A percentile compares a stretch with the other conserved stretches of the same genome.
Conservation (phyloP, 495 filamentous ascomycete genomes). For the Talaromyces nanjingensis region DNA sequence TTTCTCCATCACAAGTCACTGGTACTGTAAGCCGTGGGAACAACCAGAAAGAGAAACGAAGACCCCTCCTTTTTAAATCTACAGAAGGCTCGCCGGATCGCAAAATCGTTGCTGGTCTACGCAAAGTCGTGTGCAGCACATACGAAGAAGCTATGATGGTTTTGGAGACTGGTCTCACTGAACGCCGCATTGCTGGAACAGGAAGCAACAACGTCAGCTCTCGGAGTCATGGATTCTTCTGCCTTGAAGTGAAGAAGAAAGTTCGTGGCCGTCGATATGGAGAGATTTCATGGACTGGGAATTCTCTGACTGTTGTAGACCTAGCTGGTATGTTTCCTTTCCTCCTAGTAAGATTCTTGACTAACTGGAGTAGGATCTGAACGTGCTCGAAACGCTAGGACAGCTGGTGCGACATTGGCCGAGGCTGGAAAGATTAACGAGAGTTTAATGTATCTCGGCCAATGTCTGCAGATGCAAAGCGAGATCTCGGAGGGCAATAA, state of each 20-base stretch:
- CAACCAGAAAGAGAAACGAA: constrained; percentile 60
- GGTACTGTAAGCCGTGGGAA: constrained; percentile 33
- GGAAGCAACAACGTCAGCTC: constrained; percentile 84
- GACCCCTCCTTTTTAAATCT: constrained; percentile 77
- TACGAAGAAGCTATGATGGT: constrained; percentile 86
- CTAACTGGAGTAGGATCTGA: constrained; percentile 58
- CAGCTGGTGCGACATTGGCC: constrained; percentile 80
- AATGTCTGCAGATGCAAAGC: constrained; percentile 94
- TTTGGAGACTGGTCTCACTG: constrained; percentile 81
- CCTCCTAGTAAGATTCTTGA: neutral
- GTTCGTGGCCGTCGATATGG: constrained; percentile 42
- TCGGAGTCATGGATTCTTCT: constrained; percentile 94
- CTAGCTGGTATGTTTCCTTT: constrained; percentile 57
- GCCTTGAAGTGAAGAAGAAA: constrained; percentile 86
- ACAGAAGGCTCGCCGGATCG: constrained; percentile 78
- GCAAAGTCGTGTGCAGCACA: constrained; percentile 81
- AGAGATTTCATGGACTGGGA: constrained; percentile 64
- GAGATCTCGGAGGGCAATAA: constrained; percentile 66
- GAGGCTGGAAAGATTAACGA: constrained; percentile 99
- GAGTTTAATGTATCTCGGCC: constrained; percentile 94
- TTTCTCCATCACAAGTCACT: constrained; percentile 48
- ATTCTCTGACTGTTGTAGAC: constrained; percentile 84
- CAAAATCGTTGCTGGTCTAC: constrained; percentile 85
- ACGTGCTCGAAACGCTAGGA: constrained; percentile 86
- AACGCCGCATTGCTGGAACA: constrained; percentile 83